Evolutionary conservation across 2,329 filamentous ascomycete species (phyloP).

Genomic region (Arthrocladium fulminans): DNA sequence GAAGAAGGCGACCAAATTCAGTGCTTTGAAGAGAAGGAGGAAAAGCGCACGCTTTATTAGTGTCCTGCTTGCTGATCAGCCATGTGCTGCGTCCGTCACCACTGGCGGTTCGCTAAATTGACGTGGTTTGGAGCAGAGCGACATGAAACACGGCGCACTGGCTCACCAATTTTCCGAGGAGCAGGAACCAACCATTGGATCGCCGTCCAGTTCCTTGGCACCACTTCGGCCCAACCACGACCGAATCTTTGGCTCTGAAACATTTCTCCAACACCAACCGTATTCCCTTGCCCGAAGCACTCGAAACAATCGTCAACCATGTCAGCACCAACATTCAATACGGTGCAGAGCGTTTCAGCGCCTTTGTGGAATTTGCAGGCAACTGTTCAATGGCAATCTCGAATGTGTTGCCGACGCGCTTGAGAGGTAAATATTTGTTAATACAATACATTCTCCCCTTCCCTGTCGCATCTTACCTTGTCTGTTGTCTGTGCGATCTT

Average conservation of each 20-base stretch:
- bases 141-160: constrained; percentile 2
- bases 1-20: constrained; percentile 77
- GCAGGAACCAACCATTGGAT: neutral
- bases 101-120: constrained; percentile 3
- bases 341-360: neutral
- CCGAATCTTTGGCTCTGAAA: neutral
- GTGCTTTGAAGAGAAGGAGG: constrained; percentile 68
- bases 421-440: neutral
- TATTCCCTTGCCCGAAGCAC: neutral
- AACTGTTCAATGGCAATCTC: neutral
- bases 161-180: neutral
- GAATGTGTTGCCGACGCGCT: neutral
- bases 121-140: neutral
- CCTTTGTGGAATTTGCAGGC: neutral
- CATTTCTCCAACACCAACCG: constrained; percentile 5
- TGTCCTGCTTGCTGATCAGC: neutral
- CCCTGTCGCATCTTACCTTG: neutral
- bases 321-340: neutral
- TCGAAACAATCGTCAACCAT: neutral
- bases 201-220: neutral
- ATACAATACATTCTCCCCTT: constrained; percentile 6
- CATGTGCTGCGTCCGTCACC: neutral
- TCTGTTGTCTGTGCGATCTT: neutral
- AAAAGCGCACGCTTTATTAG: constrained; percentile 51
- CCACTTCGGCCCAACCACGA: neutral